Base-by-base conservation (phyloP, 768 basidiomycete genomes). In the Dacryopinax spathularia region DNA sequence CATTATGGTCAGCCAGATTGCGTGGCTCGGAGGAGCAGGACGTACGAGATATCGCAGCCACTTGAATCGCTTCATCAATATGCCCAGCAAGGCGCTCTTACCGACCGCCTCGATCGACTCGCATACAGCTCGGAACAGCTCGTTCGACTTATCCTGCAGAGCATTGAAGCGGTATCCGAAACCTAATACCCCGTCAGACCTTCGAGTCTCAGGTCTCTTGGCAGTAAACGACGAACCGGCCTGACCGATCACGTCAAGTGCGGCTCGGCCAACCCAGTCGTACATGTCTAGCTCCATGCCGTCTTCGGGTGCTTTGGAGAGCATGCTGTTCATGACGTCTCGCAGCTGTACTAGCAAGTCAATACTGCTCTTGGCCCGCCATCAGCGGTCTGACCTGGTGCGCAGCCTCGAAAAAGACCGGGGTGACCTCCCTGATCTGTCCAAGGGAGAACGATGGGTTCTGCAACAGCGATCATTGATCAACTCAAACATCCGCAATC, bases 121-220 rank as follows among this genome's bases (percentile, higher is more conserved):
- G 69, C 84, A 88, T 72, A 90, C 89, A 0, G 91, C 89, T 33
- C 73, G 72, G 67, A 91, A 87, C 7, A 91, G 78, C 67, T 87
- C 85, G 65, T 91, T 89, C 1, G 86, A 78, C 69, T 89, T 86
- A 44, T 89, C 80, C 48, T 87, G 80, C 34, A 95, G 86, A 1
- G 92, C 84, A 65, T 88, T 84, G 76, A 96, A 92, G 63, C 86
- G 78, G 69, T 94, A 81, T 68, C 72, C 76, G 70, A 94, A 95
- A 67, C 86, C 84, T 75, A 77, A 5, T 48, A 12, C 33, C 3
- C 1, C 10, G 34, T 35, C n/a, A 60, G 27, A 34, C 18, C 1
- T 61, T 29, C 5, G 7, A 43, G 29, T 34, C 56, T n/a, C 27
- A 31, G 61, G 5, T 5, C 7, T 62, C 18, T 48, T 63, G 20